These are phyloP conservation scores for Fibroporia radiculosa DNA, from an alignment of 768 basidiomycete genomes.

Conservation along the genomic window DNA sequence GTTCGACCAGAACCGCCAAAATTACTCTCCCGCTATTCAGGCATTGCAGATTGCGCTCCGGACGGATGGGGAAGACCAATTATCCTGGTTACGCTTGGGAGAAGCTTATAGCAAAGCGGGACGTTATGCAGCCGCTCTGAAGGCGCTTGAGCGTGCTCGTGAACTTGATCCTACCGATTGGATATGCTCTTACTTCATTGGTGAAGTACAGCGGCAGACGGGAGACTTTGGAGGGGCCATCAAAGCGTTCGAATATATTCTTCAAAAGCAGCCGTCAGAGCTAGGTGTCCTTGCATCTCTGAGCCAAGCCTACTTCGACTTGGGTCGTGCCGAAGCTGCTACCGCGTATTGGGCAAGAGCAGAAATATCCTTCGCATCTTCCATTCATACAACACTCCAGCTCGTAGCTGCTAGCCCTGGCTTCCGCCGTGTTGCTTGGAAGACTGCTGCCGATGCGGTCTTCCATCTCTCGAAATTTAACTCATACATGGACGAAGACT, in stretches of 20 bases:
- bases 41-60: slow-evolving; percentile 83
- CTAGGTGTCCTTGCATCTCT: slow-evolving; percentile 65
- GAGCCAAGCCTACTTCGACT: slow-evolving; percentile 62
- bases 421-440: slow-evolving; percentile 76
- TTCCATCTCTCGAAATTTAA: slow-evolving; percentile 53
- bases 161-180: slow-evolving; percentile 74
- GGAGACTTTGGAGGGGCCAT: slow-evolving; percentile 76
- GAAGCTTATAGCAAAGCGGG: slow-evolving; percentile 89
- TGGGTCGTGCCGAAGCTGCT: slow-evolving; percentile 54
- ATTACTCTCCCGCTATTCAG: slow-evolving; percentile 70
- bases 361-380: slow-evolving; percentile 59
- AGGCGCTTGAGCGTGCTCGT: slow-evolving; percentile 70
- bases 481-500: slow-evolving; percentile 37
- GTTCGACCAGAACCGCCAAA: slow-evolving; percentile 51
- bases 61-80: slow-evolving; percentile 65
- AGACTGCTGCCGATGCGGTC: slow-evolving; percentile 69
- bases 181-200: slow-evolving; percentile 78
- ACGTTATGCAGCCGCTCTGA: slow-evolving; percentile 81
- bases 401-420: slow-evolving; percentile 48
- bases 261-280: slow-evolving; percentile 52
- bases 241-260: slow-evolving; percentile 47
- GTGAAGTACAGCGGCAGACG: slow-evolving; percentile 73
- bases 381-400: slow-evolving; percentile 44
- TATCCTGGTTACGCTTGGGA: slow-evolving; percentile 87
- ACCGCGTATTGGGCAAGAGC: slow-evolving; percentile 73